Evolutionary conservation across 2,329 filamentous ascomycete species (phyloP), one percentile per base, ranked within the genome.

Genomic region (Penicillium sp.): DNA sequence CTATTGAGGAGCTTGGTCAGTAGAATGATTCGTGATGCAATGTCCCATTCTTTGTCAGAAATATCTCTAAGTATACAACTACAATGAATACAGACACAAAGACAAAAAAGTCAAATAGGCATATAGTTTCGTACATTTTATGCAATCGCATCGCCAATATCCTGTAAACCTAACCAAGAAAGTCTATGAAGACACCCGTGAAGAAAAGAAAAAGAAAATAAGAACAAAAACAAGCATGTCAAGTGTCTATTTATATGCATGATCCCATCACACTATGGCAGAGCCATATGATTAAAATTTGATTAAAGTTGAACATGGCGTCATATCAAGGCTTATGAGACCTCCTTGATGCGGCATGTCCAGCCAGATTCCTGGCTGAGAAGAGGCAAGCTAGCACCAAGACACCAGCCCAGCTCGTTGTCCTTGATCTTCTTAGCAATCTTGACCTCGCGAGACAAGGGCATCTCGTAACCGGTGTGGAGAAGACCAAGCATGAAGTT

Each of bases 381-480:
- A 44, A 97, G 82, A 35, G 93, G 93, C 68, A 97, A 81, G 83
- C 92, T 96, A 64, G 95, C 95, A 75, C 95, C 95, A 71, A 99
- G 82, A 79, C 93, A 98, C 95, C 95, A 99, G 39, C 95, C 95
- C 68, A 99, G 79, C 80, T 99, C 96, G 75, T 97, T 97, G 55
- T 87, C 88, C 80, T 96, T 93, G 72, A 99, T 96, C 84, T 97
- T 96, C 89, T 99, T 99, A 58, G 93, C 95, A 72, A 97, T 96
- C 82, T 90, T 93, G 64, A 99, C 92, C 77, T 99, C 95, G 39
- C 96, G 85, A 65, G 96, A 91, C 68, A 98, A 88, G 4, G 93
- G 93, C 91, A 99, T 97, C 66, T 98, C 95, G 70, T 99, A 99
- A 3, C 95, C 95, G 6, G 91, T 96, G 76, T 98, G 93, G 54